Evolutionary conservation across 139 green algal species (phyloP).

Genomic region (Astrephomene gubernaculifera): DNA sequence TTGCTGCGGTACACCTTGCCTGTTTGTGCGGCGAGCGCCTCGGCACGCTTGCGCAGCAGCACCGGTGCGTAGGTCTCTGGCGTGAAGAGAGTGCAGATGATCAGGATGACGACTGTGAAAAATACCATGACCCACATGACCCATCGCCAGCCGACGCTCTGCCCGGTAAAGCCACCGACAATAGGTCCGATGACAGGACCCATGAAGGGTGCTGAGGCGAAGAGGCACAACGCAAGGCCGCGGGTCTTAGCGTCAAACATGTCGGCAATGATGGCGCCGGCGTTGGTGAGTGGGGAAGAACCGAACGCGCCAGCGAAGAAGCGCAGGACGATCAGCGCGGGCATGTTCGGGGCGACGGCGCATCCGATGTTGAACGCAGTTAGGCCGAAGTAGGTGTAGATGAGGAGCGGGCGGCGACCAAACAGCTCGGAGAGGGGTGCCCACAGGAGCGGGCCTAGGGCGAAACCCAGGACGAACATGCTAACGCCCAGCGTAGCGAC

Average conservation of each 20-base stretch:
- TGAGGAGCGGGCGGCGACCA: constrained; percentile 9
- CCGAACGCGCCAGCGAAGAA: constrained; percentile 40
- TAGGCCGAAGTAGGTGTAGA: constrained; percentile 3
- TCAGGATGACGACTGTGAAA: constrained; percentile 1
- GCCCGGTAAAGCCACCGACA: constrained; percentile 28
- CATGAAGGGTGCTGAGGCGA: constrained; percentile 36
- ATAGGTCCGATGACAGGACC: constrained; percentile 33
- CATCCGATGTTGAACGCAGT: constrained; percentile 4
- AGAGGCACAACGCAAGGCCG: constrained; percentile 26
- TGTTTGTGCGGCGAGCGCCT: background rate
- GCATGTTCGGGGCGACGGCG: constrained; percentile 12
- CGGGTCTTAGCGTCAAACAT: constrained; percentile 25
- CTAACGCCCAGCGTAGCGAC: background rate
- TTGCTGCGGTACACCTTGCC: constrained; percentile 17
- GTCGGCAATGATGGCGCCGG: constrained; percentile 31
- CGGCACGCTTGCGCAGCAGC: constrained; percentile 27
- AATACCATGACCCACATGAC: constrained; percentile 32
- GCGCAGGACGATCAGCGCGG: constrained; percentile 26
- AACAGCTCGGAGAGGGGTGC: constrained; percentile 21
- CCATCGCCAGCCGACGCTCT: constrained; percentile 22
- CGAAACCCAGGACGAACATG: constrained; percentile 35
- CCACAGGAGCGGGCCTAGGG: constrained; percentile 24
- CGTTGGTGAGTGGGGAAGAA: constrained; percentile 31
- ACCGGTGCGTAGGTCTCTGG: constrained; percentile 36
- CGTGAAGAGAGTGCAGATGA: background rate